Conservation (phyloP, 2,329 filamentous ascomycete species). For the Trichoderma endophyticum region DNA sequence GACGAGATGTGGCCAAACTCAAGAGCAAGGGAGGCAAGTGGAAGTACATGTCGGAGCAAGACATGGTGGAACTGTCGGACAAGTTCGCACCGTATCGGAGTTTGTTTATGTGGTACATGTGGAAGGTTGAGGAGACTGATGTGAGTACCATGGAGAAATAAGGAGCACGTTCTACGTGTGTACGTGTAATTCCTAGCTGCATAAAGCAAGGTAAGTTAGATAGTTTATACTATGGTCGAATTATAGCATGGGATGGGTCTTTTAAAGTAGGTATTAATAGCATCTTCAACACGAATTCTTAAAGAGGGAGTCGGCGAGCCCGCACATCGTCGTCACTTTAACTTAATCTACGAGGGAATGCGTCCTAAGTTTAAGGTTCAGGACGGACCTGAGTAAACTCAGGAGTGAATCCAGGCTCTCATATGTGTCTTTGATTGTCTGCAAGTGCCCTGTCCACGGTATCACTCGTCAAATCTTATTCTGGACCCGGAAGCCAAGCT, state of each 20-base stretch:
- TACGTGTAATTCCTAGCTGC: background rate
- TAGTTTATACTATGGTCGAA: background rate
- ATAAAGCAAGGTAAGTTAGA: background rate
- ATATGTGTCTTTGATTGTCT: background rate
- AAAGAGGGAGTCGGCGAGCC: background rate
- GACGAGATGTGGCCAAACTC: slow-evolving; percentile 77
- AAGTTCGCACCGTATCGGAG: slow-evolving; percentile 84
- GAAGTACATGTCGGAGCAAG: slow-evolving; percentile 95
- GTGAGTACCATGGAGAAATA: slow-evolving; percentile 55
- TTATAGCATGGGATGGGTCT: background rate
- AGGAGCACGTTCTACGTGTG: background rate
- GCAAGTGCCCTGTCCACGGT: background rate
- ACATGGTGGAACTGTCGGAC: slow-evolving; percentile 81
- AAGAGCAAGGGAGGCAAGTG: slow-evolving; percentile 83
- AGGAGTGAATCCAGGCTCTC: background rate
- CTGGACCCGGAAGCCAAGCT: background rate
- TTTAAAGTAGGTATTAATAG: background rate
- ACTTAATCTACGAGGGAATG: background rate
- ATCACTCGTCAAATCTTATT: background rate
- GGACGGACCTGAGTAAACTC: background rate
- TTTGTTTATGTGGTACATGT: slow-evolving; percentile 99
- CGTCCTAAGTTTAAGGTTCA: background rate
- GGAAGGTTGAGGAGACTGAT: slow-evolving; percentile 79
- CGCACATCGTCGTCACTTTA: background rate
- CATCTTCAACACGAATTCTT: background rate